Evolutionary conservation across 768 basidiomycete genomes (phyloP).

Genomic region (Lactifluus rugatus): DNA sequence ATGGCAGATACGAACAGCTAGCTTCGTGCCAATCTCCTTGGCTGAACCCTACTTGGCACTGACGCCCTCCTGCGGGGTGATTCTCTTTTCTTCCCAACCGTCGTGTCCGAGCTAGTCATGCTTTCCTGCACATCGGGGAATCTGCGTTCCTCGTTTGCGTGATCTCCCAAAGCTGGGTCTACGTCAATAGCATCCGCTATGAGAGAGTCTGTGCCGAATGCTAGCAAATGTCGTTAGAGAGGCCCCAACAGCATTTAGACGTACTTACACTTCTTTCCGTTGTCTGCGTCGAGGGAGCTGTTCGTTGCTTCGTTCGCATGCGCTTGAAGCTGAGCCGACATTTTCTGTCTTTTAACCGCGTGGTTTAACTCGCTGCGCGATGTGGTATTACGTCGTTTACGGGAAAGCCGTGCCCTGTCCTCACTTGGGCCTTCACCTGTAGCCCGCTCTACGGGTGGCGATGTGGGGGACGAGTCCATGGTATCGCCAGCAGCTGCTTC

Average conservation of each 20-base stretch:
- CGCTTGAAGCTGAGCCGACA: background rate
- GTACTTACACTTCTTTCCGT: background rate
- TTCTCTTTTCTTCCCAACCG: background rate
- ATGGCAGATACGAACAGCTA: background rate
- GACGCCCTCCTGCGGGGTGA: background rate
- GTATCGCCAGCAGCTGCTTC: background rate
- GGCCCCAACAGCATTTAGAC: background rate
- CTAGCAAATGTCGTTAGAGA: background rate
- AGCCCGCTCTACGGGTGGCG: background rate
- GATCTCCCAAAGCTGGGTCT: background rate
- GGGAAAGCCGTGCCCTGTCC: background rate
- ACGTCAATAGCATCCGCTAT: background rate
- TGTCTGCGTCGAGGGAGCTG: background rate
- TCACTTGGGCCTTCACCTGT: background rate
- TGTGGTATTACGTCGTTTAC: background rate
- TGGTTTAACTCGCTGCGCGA: background rate
- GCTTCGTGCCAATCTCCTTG: slow-evolving; percentile 11
- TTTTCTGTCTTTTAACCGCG: slow-evolving; percentile 3
- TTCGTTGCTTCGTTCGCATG: background rate
- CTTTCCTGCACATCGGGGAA: background rate
- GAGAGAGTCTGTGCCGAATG: background rate
- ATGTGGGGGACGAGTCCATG: background rate
- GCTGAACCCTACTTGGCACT: slow-evolving; percentile 6
- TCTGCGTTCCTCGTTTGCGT: background rate
- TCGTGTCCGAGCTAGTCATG: background rate